Evolutionary conservation across 805 yeast species (phyloP).

Genomic region (Candida ulmi): DNA sequence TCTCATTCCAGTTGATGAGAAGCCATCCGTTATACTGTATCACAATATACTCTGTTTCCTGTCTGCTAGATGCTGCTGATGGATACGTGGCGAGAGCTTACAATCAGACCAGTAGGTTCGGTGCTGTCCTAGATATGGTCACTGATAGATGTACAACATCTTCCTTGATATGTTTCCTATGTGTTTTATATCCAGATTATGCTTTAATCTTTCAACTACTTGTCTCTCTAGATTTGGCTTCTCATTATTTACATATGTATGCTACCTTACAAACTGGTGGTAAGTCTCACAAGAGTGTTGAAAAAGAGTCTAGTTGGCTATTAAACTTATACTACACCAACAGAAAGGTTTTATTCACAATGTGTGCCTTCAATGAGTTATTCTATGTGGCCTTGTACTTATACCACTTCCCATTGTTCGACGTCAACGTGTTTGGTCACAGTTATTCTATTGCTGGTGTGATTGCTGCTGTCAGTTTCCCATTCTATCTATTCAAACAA

Average conservation of each 20-base stretch:
- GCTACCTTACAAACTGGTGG: conserved; percentile 82
- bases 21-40: conserved; percentile 78
- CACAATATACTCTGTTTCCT: conserved; percentile 75
- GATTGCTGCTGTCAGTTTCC: conserved; percentile 57
- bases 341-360: conserved; percentile 73
- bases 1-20: conserved; percentile 79
- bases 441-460: conserved; percentile 56
- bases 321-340: conserved; percentile 84
- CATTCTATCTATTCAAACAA: conserved; percentile 90
- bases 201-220: conserved; percentile 64
- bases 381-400: conserved; percentile 88
- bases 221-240: conserved; percentile 80
- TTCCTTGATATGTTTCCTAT: conserved; percentile 81
- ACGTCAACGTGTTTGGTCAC: conserved; percentile 24
- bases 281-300: conserved; percentile 77
- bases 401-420: conserved; percentile 45
- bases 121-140: conserved; percentile 98
- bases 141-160: conserved; percentile 97
- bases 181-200: conserved; percentile 71
- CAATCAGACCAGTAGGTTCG: conserved; percentile 86
- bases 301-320: conserved; percentile 61
- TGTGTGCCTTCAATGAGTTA: conserved; percentile 90
- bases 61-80: conserved; percentile 91
- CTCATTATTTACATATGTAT: conserved; percentile 98
- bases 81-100: conserved; percentile 90